Conservation (phyloP, 176 grass and related monocot genomes). For the barley (Hordeum vulgare) region DNA sequence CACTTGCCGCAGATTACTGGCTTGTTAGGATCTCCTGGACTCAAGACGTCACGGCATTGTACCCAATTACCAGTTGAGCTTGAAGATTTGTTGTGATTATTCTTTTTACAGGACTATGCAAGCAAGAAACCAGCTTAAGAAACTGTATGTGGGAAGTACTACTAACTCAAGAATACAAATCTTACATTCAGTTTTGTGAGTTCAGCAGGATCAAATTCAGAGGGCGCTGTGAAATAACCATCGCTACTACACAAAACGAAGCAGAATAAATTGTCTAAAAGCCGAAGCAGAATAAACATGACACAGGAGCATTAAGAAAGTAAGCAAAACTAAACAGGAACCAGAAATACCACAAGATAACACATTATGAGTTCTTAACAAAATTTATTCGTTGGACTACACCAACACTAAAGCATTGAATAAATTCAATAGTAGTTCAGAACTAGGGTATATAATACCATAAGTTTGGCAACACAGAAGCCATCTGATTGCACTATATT, state of each 20-base stretch:
- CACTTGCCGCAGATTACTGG: constrained; percentile 74
- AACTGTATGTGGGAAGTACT: not conserved
- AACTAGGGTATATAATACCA: not conserved
- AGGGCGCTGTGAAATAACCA: constrained; percentile 34
- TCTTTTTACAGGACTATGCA: constrained; percentile 26
- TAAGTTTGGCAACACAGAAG: constrained; percentile 3
- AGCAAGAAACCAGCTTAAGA: constrained; percentile 37
- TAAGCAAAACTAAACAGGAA: not conserved
- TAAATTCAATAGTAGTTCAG: not conserved
- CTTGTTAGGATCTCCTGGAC: constrained; percentile 42
- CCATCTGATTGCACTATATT: not conserved
- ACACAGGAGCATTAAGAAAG: constrained; percentile 2
- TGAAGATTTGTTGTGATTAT: constrained; percentile 35
- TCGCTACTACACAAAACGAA: constrained; percentile 30
- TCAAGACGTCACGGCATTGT: constrained; percentile 66
- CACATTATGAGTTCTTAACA: not conserved
- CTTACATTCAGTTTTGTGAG: constrained; percentile 57
- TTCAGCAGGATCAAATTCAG: constrained; percentile 47
- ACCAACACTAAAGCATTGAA: constrained; percentile 11
- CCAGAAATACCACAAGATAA: not conserved
- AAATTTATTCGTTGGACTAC: constrained; percentile 4
- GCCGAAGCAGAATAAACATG: constrained; percentile 13
- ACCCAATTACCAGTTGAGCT: constrained; percentile 88
- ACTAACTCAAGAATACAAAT: constrained; percentile 27
- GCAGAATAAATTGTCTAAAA: not conserved